phyloP scores from a whole-genome alignment of 306 rosid species.

The Lathyrus tuberosus region DNA sequence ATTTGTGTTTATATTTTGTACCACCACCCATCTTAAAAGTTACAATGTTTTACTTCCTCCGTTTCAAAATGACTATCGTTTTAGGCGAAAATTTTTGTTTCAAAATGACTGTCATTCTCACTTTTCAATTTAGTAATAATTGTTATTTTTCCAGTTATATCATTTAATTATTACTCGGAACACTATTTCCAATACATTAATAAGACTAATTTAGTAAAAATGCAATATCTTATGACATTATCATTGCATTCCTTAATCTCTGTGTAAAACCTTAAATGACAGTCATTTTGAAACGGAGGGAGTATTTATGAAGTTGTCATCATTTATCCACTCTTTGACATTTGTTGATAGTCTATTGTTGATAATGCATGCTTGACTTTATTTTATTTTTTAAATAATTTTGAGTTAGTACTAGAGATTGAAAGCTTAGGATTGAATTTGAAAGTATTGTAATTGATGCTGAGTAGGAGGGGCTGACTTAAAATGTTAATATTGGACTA shows the following conservation, averaged over 20 bases:
- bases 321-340: constrained; percentile 11
- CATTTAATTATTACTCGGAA: no score
- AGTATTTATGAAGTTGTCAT: constrained; percentile 26
- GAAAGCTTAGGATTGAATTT: constrained; percentile 13
- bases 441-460: constrained; percentile 27
- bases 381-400: neutral
- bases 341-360: constrained; percentile 10
- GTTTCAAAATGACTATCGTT: no score
- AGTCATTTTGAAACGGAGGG: no score
- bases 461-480: constrained; percentile 8
- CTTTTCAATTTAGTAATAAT: no score
- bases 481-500: constrained; percentile 17
- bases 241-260: no score
- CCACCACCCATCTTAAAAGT: constrained; percentile 20
- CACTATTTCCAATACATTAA: no score
- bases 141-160: no score
- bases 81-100: no score
- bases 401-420: constrained; percentile 2
- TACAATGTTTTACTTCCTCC: constrained; percentile 8
- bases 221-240: no score
- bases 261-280: no score
- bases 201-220: no score
- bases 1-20: neutral
- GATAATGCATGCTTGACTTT: neutral
- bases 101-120: no score